Conservation (phyloP, 352 stramenopile species). For the Pythium periplocum region DNA sequence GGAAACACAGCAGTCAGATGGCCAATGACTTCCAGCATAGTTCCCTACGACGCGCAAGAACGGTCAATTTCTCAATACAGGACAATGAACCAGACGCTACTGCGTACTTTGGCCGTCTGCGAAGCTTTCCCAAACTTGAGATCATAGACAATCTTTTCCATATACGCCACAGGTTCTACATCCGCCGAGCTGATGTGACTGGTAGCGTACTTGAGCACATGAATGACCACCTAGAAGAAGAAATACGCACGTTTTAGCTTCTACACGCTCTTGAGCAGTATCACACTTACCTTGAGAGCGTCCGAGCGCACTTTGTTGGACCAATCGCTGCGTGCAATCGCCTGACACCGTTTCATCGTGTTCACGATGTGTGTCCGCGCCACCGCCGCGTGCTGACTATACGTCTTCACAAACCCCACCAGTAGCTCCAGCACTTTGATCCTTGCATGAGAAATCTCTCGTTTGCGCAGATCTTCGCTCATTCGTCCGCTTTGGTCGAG, state of each 20-base stretch:
- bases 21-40: conserved; percentile 61
- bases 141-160: conserved; percentile 71
- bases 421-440: conserved; percentile 47
- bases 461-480: conserved; percentile 49
- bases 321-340: conserved; percentile 42
- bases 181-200: conserved; percentile 33
- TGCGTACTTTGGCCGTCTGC: conserved; percentile 53
- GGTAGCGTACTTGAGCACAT: conserved; percentile 40
- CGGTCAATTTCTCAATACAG: neutral
- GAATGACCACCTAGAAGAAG: conserved; percentile 40
- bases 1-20: conserved; percentile 53
- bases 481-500: conserved; percentile 41
- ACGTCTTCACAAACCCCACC: conserved; percentile 41
- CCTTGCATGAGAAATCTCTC: conserved; percentile 43
- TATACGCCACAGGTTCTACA: conserved; percentile 42
- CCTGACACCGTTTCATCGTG: conserved; percentile 37
- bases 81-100: neutral
- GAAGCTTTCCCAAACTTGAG: conserved; percentile 69
- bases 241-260: neutral
- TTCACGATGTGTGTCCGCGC: conserved; percentile 40
- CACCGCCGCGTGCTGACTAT: conserved; percentile 39
- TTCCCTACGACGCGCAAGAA: conserved; percentile 22
- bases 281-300: conserved; percentile 30
- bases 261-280: no score
- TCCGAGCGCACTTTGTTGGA: conserved; percentile 64